Evolutionary conservation across 225 moss, liverwort and hornwort genomes (phyloP), one percentile per base, ranked within the genome.

Genomic region (Ulota crispa): DNA sequence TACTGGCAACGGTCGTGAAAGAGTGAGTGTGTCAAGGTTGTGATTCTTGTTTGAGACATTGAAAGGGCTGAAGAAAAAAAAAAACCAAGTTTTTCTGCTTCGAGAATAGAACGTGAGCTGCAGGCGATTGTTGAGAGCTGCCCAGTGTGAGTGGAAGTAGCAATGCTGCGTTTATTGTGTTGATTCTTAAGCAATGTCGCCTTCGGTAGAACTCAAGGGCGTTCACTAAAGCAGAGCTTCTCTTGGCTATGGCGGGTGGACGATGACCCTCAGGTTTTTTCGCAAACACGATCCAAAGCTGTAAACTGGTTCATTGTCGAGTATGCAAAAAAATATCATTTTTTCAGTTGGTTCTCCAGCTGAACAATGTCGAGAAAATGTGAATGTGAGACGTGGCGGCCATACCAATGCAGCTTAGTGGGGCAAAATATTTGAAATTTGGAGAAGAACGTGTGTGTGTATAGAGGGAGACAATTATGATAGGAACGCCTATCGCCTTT

Each of bases 401-500:
- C 13, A 10, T 20, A 19, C 11, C 7, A 11, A 26, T 52, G 47
- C 79, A 60, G 32, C 9, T 42, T 55, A 10, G 55, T 28, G 12
- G 52, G 72, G 5, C 14, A 18, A 50, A 50, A 7, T 2, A 53
- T 64, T 64, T 64, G 53, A 55, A 64, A 28, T 39, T 41, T 41
- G 63, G 30, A 65, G 73, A 26, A 9, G 50, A 42, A 0, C 13
- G 15, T 11, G 21, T 14, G 7, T 14, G 7, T 19, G 9, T 18
- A 5, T 16, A 50, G 31, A 57, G 32, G 27, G 24, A 64, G 75
- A 50, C 31, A 24, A 77, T 70, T 78, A 92, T 89, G 91, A 88
- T 90, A 82, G 88, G 90, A 80, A 90, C 86, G 8, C 82, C 90
- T 4, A 88, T 90, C 11, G 88, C 90, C 70, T 90, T 86, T 54